Evolutionary conservation across 1,284 basidiomycete species (phyloP), one percentile per base, ranked within the genome.

Genomic region (Sanghuangporus baumii): DNA sequence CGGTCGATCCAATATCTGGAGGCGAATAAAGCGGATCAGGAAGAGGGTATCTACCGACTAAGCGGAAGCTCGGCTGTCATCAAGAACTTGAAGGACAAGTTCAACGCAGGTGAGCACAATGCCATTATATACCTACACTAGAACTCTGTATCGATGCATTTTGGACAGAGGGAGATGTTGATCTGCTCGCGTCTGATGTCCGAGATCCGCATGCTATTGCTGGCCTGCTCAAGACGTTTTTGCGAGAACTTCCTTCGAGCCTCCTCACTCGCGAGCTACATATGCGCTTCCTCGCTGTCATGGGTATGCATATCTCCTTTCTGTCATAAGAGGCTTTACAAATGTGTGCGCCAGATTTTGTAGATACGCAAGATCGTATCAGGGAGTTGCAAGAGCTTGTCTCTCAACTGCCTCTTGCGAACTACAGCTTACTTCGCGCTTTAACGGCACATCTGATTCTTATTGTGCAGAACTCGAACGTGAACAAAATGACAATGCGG

Each of bases 401-500:
- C 55, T 87, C 91, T 36, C 83, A 88, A 40, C 82, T 99, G 1
- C 97, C 96, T 1, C 78, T 96, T 31, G 87, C 91, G 67, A 98
- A 99, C 75, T 99, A 98, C 74, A 93, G 91, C 64, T 81, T 99
- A 34, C 84, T 99, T 57, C 89, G 96, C 20, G 94, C 94, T 6
- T 81, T 98, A 59, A 95, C 93, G 11, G 92, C 94, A n/a, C 96
- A 99, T 74, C 81, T 99, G 62, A 97, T 98, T 71, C 83, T 96
- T 61, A 93, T 99, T 69, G 94, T 98, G 54, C 89, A 94, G 74
- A 94, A 97, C 72, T 85, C 93, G 16, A 73, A 84, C 51, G 79
- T 90, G 64, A 98, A 98, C 85, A 99, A 97, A 81, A 99, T 99
- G 97, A 97, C 92, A 51, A 89, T 99, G 85, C 87, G 96, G 40